These are phyloP conservation scores for Paramecium primaurelia DNA, from an alignment of 73 alveolate genomes.

Conservation along the genomic window DNA sequence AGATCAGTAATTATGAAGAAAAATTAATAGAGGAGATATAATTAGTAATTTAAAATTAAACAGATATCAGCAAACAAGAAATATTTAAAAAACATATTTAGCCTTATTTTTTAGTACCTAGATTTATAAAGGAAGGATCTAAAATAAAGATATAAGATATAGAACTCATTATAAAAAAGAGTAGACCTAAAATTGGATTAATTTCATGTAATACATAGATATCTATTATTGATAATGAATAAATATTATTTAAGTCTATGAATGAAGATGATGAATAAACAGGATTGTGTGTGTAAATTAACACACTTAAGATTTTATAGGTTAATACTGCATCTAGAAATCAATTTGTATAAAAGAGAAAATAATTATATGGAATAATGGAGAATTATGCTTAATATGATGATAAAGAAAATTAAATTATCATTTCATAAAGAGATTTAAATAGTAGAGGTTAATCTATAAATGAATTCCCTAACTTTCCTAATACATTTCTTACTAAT, in stretches of 20 bases:
- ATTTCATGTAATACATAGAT: background rate
- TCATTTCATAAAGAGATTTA: background rate
- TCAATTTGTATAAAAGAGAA: background rate
- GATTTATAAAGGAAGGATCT: background rate
- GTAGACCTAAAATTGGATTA: background rate
- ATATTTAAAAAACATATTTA: no score
- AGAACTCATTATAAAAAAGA: background rate
- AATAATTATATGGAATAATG: background rate
- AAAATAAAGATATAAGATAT: background rate
- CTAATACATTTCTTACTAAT: background rate
- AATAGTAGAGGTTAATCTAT: background rate
- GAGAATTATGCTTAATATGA: background rate
- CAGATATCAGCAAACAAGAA: background rate
- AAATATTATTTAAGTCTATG: background rate
- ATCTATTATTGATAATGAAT: background rate
- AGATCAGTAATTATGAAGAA: background rate
- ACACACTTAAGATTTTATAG: background rate
- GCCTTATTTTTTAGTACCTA: background rate
- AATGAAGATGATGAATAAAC: background rate
- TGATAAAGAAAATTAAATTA: constrained; percentile 29
- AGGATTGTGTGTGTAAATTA: background rate
- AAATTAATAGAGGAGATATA: background rate
- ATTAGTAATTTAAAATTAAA: no score
- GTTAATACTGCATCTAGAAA: constrained; percentile 38
- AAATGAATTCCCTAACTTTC: constrained; percentile 2